These are phyloP conservation scores for Crataegus laevigata DNA, from an alignment of 306 rosid genomes.

Conservation along the genomic window DNA sequence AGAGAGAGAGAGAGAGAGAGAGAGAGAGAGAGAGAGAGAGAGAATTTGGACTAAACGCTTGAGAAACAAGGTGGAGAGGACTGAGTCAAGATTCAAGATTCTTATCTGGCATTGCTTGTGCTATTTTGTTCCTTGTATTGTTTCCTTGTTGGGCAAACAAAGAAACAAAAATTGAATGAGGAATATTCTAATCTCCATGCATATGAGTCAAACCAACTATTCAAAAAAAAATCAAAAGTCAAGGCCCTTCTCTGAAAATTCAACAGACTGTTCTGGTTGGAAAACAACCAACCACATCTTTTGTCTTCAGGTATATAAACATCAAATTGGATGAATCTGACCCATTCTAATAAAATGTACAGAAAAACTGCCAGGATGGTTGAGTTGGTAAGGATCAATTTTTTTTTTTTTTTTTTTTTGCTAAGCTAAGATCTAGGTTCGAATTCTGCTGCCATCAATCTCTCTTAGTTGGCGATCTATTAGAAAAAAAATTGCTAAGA, in stretches of 20 bases:
- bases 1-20: no score
- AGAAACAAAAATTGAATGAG: background rate
- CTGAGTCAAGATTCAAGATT: background rate
- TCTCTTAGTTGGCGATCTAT: no score
- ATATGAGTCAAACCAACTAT: background rate
- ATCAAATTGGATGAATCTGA: background rate
- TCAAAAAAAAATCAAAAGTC: background rate
- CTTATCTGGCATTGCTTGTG: background rate
- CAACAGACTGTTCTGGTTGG: background rate
- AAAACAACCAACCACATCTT: background rate
- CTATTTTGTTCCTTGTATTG: background rate
- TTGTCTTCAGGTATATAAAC: background rate
- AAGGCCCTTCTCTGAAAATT: background rate
- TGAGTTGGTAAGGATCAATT: no score
- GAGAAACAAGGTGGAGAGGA: background rate
- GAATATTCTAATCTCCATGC: background rate
- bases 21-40: no score
- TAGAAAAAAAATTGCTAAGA: no score
- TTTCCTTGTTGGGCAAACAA: background rate
- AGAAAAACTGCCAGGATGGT: background rate
- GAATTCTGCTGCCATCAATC: fast-evolving
- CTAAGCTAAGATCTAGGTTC: no score
- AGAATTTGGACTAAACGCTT: no score
- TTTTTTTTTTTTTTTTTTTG: no score
- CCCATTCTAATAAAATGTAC: background rate